Evolutionary conservation across 2,329 filamentous ascomycete species (phyloP), one percentile per base, ranked within the genome.

Genomic region (Colletotrichum scovillei): DNA sequence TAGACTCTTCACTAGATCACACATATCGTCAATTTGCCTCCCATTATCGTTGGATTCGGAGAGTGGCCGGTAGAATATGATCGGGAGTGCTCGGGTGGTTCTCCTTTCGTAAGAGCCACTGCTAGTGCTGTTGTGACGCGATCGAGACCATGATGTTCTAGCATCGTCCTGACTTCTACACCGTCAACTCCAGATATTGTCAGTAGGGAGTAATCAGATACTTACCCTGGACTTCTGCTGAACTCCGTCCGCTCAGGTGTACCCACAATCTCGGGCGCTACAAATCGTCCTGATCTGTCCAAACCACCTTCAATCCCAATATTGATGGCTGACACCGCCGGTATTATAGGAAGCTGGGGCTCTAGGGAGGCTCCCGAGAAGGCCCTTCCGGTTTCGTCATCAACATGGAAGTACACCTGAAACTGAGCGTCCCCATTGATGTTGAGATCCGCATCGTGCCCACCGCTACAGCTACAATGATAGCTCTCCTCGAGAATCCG

Each of bases 391-490:
- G 24, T n/a, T 7, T 55, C n/a, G 14, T 63, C 66, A 11, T 56
- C 42, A 7, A 69, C 30, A n/a, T 28, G 22, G 30, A 69, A 59
- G 12, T 62, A n/a, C 12, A 69, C 38, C 19, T 63, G 57, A 7
- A 69, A 69, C 5, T 30, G 30, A n/a, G 62, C 66, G 16, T 69
- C 57, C 5, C 53, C 42, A 19, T 59, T 53, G 28, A 69, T 57
- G 6, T 58, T 28, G 22, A 69, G 49, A 28, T 24, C 62, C 19
- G 66, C 57, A 14, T 56, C 66, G 22, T 69, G 66, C 12, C 58
- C 66, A 2, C 58, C 52, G 1, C 19, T 26, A n/a, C 66, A 69
- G 8, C 9, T 38, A 16, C 66, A 69, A 12, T 55, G 42, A 9
- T 60, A 63, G 19, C 66, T 49, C 3, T 38, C 57, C 9, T 69